Evolutionary conservation across 2,329 filamentous ascomycete species (phyloP).

Genomic region (Allantophomopsis lycopodina): DNA sequence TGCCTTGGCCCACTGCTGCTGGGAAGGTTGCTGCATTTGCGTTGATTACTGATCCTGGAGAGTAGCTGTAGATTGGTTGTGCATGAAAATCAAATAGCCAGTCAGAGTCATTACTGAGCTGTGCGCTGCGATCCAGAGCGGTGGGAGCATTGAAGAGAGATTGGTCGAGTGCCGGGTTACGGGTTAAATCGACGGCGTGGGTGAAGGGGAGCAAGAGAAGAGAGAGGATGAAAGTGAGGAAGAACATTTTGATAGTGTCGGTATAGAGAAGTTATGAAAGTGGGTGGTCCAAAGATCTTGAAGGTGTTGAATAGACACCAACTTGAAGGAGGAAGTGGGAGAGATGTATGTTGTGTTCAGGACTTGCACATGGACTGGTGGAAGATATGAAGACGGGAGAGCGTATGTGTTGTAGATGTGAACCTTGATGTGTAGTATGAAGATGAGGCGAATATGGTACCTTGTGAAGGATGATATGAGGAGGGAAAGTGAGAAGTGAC

Average conservation of each 20-base stretch:
- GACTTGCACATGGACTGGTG: no score
- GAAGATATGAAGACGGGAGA: no score
- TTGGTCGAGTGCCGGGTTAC: constrained; percentile 23
- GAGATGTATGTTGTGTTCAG: no score
- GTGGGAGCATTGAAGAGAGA: constrained; percentile 25
- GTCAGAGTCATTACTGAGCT: constrained; percentile 24
- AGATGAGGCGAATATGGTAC: no score
- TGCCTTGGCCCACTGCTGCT: constrained; percentile 28
- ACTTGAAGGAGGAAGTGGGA: no score
- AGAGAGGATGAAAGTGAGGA: constrained; percentile 4
- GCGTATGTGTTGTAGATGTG: no score
- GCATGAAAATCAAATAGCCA: constrained; percentile 35
- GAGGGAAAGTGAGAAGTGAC: no score
- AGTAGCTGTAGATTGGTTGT: constrained; percentile 25
- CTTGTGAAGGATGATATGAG: no score
- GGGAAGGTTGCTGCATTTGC: constrained; percentile 37
- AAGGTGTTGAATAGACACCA: no score
- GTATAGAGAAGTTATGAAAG: no score
- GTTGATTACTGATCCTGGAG: constrained; percentile 32
- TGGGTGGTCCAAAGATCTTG: no score
- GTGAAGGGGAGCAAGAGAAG: constrained; percentile 10
- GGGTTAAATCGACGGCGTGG: constrained; percentile 22
- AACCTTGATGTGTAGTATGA: no score
- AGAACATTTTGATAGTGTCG: not conserved
- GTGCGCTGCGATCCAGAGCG: constrained; percentile 26